Conservation (phyloP, 208 protist genomes). For the Phytomonas francai region DNA sequence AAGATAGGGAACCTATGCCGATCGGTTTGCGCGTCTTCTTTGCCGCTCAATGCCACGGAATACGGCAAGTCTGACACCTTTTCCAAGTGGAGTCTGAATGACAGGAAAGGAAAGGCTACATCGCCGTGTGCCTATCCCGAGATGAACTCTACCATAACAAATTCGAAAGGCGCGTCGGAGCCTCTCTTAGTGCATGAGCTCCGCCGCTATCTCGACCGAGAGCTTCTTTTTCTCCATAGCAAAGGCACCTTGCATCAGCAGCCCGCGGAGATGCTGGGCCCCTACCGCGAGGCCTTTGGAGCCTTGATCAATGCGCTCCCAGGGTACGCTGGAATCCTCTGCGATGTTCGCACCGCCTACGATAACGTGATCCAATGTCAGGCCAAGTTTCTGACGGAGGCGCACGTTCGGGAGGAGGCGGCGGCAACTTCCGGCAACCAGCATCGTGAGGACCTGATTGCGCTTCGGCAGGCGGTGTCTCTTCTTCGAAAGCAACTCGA, state of each 20-base stretch:
- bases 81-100: neutral
- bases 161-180: slow-evolving; percentile 9
- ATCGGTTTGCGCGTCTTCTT: neutral
- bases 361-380: slow-evolving; percentile 77
- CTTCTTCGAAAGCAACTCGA: slow-evolving; percentile 28
- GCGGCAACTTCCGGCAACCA: slow-evolving; percentile 16
- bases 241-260: slow-evolving; percentile 14
- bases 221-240: slow-evolving; percentile 18
- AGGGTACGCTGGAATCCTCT: slow-evolving; percentile 50
- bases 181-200: slow-evolving; percentile 12
- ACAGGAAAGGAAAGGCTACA: neutral
- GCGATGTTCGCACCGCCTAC: slow-evolving; percentile 69
- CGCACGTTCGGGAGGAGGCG: slow-evolving; percentile 19
- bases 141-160: neutral
- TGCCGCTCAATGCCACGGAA: neutral
- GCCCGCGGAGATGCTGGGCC: slow-evolving; percentile 37
- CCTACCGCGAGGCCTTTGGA: slow-evolving; percentile 72
- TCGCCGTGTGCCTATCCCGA: neutral
- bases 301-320: slow-evolving; percentile 61
- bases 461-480: slow-evolving; percentile 29
- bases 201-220: slow-evolving; percentile 32
- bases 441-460: slow-evolving; percentile 15
- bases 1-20: neutral
- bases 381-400: slow-evolving; percentile 48
- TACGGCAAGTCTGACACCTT: neutral